These are phyloP conservation scores for Penicillium mononematosum DNA, from an alignment of 495 filamentous ascomycete species.

Conservation along the genomic window DNA sequence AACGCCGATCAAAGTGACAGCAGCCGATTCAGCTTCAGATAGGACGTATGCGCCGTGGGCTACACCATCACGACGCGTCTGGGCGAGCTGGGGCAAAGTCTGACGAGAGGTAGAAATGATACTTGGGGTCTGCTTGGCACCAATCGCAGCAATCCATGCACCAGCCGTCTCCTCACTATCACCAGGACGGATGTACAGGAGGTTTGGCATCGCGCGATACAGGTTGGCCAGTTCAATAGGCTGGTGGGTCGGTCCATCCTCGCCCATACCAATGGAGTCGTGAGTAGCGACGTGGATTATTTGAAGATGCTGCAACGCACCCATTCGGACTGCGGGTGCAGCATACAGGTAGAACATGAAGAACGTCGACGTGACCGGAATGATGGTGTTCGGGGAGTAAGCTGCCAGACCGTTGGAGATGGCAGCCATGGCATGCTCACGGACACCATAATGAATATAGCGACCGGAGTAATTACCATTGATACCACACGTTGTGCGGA, in stretches of 20 bases:
- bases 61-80: conserved; percentile 43
- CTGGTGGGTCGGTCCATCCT: conserved; percentile 63
- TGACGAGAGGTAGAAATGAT: conserved; percentile 54
- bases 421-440: conserved; percentile 54
- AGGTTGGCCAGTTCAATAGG: conserved; percentile 56
- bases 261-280: conserved; percentile 58
- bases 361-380: conserved; percentile 54
- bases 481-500: conserved; percentile 45
- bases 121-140: conserved; percentile 40
- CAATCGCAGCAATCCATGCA: conserved; percentile 52
- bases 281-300: conserved; percentile 60
- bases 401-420: conserved; percentile 56
- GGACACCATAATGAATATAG: conserved; percentile 55
- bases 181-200: conserved; percentile 57
- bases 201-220: conserved; percentile 60
- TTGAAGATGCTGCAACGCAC: conserved; percentile 55
- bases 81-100: conserved; percentile 39
- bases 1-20: conserved; percentile 50
- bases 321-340: conserved; percentile 59
- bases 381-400: conserved; percentile 47
- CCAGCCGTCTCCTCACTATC: conserved; percentile 58
- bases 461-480: conserved; percentile 51
- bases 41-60: conserved; percentile 50
- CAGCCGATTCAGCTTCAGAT: conserved; percentile 38
- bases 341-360: conserved; percentile 65